Evolutionary conservation across 257 asterid species (phyloP).

Genomic region (Mitragyna speciosa): DNA sequence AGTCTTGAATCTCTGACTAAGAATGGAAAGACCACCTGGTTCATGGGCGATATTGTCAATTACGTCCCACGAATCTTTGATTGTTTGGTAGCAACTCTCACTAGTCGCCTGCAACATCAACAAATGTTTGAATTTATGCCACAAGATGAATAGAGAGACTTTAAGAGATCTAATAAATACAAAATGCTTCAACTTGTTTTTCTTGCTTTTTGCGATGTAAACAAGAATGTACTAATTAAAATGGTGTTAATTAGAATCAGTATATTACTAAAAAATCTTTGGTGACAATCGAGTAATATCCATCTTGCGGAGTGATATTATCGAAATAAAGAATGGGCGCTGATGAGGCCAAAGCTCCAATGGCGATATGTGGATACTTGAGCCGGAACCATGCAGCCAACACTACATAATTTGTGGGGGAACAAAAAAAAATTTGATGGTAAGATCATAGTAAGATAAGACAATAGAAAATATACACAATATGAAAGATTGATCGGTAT

Average conservation of each 20-base stretch:
- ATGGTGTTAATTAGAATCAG: too few relatives aligned
- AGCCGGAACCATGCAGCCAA: constrained; percentile 35
- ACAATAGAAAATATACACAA: background rate
- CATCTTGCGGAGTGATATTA: constrained; percentile 23
- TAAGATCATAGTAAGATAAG: too few relatives aligned
- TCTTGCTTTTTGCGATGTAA: background rate
- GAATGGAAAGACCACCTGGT: constrained; percentile 47
- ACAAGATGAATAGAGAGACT: too few relatives aligned
- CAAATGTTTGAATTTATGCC: background rate
- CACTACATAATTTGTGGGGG: constrained; percentile 14
- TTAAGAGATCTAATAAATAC: background rate
- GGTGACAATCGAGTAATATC: constrained; percentile 13
- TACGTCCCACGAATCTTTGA: constrained; percentile 55
- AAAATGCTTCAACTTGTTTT: background rate
- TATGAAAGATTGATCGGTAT: background rate
- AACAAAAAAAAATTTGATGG: too few relatives aligned
- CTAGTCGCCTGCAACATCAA: constrained; percentile 46
- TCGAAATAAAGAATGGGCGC: constrained; percentile 36
- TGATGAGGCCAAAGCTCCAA: constrained; percentile 28
- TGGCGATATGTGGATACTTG: constrained; percentile 29
- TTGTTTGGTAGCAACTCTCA: constrained; percentile 42
- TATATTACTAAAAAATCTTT: constrained; percentile 21
- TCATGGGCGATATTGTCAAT: constrained; percentile 53
- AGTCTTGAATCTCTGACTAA: constrained; percentile 44
- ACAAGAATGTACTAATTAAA: background rate